These are phyloP conservation scores for Mycena amicta DNA, from an alignment of 768 basidiomycete genomes.

Conservation along the genomic window DNA sequence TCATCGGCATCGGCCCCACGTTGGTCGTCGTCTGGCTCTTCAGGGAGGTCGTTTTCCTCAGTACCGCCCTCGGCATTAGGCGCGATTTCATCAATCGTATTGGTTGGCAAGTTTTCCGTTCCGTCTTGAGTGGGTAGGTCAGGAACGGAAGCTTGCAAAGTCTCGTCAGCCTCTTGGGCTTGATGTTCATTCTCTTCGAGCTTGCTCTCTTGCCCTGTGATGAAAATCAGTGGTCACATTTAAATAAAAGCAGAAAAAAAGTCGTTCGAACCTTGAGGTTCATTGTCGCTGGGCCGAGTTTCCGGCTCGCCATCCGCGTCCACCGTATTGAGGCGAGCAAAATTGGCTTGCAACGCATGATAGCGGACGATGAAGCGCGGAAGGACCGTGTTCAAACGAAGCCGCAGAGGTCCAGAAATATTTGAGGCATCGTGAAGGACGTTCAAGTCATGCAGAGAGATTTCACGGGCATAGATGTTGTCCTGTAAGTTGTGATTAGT, in stretches of 20 bases:
- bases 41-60: conserved; percentile 1
- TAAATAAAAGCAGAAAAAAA: too few species aligned
- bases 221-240: too few species aligned
- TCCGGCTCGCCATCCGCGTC: conserved; percentile 15
- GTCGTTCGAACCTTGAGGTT: conserved; percentile 19
- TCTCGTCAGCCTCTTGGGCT: background rate
- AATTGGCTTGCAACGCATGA: conserved; percentile 61
- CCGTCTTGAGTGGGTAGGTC: background rate
- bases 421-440: conserved; percentile 68
- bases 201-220: background rate
- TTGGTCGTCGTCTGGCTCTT: conserved; percentile 4
- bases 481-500: conserved; percentile 47
- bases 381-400: conserved; percentile 47
- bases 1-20: conserved; percentile 9
- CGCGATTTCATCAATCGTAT: too few species aligned
- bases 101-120: too few species aligned
- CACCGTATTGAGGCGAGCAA: conserved; percentile 34
- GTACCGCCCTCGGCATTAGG: background rate
- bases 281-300: conserved; percentile 16
- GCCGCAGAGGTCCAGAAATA: conserved; percentile 62
- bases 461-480: conserved; percentile 66
- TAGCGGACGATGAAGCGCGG: conserved; percentile 73
- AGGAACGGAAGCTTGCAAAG: background rate
- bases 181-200: conserved; percentile 5
- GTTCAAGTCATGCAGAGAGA: conserved; percentile 73